Percentiles rank a stretch among this genome's conserved stretches.
Conservation (phyloP, 805 yeast genomes). For the Ogataea zsoltii region DNA sequence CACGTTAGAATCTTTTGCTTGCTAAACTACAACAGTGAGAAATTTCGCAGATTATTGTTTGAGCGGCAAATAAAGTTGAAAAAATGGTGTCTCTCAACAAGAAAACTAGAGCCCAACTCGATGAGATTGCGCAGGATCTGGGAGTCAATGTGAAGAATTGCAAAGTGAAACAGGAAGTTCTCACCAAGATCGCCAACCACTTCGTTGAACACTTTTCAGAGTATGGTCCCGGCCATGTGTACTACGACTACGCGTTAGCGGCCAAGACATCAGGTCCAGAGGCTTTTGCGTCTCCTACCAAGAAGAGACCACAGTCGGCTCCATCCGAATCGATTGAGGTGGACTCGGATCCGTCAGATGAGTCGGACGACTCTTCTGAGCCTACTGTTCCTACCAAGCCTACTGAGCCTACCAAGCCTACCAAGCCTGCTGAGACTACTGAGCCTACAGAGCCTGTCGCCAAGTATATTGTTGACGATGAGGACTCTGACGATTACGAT, state of each 20-base stretch:
- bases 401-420: too few species aligned
- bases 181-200: slow-evolving; percentile 24
- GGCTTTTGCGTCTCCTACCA: neutral
- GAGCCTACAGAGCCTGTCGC: slow-evolving; percentile 72
- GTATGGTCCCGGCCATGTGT: slow-evolving; percentile 27
- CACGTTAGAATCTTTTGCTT: neutral
- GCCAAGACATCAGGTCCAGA: slow-evolving; percentile 6
- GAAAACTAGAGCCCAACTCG: slow-evolving; percentile 34
- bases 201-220: slow-evolving; percentile 24
- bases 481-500: slow-evolving; percentile 13
- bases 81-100: slow-evolving; percentile 25
- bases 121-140: slow-evolving; percentile 33
- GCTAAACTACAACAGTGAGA: neutral
- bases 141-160: slow-evolving; percentile 24
- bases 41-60: neutral
- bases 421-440: too few species aligned
- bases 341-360: neutral
- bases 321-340: neutral
- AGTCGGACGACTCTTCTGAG: too few species aligned
- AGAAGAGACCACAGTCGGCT: neutral
- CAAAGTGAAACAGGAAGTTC: slow-evolving; percentile 32
- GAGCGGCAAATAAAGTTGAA: neutral
- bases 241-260: slow-evolving; percentile 28
- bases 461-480: slow-evolving; percentile 39
- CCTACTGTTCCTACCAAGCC: too few species aligned